phyloP scores from a whole-genome alignment of 2,329 filamentous ascomycete genomes.

The Biscogniauxia marginata region DNA sequence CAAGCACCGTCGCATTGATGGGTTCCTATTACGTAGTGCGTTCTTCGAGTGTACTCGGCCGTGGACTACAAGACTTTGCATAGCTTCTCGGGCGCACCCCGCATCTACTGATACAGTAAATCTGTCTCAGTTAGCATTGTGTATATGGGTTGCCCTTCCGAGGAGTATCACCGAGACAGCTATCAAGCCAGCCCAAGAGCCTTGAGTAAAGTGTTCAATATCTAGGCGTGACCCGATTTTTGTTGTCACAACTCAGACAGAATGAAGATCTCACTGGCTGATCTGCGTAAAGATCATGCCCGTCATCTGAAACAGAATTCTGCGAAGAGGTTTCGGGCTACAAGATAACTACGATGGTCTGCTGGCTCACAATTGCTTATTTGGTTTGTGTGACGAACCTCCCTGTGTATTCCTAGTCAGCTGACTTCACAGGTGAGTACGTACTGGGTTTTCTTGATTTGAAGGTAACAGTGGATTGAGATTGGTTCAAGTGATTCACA shows the following conservation, averaged over 20 bases:
- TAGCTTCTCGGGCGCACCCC: constrained; percentile 5
- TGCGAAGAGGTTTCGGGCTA: neutral
- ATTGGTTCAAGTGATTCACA: no score
- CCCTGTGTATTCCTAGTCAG: neutral
- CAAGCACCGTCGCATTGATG: neutral
- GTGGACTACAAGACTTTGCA: neutral
- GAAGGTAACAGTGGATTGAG: no score
- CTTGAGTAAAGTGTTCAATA: neutral
- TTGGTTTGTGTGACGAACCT: no score
- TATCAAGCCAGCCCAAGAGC: constrained; percentile 1
- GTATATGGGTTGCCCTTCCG: constrained; percentile 5
- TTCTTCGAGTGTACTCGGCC: neutral
- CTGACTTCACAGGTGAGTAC: no score
- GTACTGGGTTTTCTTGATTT: no score
- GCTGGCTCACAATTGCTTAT: neutral
- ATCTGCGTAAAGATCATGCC: neutral
- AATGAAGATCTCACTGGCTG: neutral
- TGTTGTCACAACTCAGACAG: neutral
- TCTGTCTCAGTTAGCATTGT: constrained; percentile 16
- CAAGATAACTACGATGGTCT: neutral
- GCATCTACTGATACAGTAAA: constrained; percentile 9
- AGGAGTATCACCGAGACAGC: constrained; percentile 25
- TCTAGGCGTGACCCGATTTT: constrained; percentile 2
- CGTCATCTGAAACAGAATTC: neutral
- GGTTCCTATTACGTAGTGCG: neutral